Percentiles rank a stretch among this genome's conserved stretches.
Evolutionary conservation across 2,329 filamentous ascomycete species (phyloP).

Genomic region (Cladosporium sp.): DNA sequence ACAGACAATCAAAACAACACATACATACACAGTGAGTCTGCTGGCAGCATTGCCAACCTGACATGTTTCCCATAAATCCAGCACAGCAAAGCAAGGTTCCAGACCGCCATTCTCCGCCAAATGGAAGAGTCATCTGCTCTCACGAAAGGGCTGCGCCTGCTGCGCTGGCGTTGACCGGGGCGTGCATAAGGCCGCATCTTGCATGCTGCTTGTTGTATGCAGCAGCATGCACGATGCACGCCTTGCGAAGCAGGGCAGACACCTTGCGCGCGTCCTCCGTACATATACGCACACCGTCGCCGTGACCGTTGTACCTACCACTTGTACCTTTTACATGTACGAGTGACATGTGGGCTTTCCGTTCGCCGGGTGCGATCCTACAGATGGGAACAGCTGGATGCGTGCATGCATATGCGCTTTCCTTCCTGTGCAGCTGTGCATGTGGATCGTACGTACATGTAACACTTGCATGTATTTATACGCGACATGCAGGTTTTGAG

Average conservation of each 20-base stretch:
- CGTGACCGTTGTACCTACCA: background rate
- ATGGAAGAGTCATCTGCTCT: slow-evolving; percentile 5
- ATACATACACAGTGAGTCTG: background rate
- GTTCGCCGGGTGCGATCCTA: background rate
- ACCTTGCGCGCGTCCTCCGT: background rate
- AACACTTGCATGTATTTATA: background rate
- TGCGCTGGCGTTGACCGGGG: slow-evolving; percentile 6
- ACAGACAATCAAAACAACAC: background rate
- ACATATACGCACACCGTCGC: too few species aligned
- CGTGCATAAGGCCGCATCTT: slow-evolving; percentile 3
- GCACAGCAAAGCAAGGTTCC: background rate
- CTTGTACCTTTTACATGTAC: background rate
- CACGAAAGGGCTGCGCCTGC: slow-evolving; percentile 8
- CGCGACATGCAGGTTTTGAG: background rate
- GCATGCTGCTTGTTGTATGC: background rate
- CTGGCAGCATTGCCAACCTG: background rate
- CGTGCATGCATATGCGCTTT: background rate
- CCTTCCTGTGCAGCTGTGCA: background rate
- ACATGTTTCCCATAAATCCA: background rate
- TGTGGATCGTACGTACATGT: background rate
- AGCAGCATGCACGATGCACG: slow-evolving; percentile 2
- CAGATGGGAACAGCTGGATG: background rate
- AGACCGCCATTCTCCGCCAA: slow-evolving; percentile 4
- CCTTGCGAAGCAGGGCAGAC: background rate
- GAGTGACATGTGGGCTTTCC: background rate